Percentiles rank a stretch among this genome's conserved stretches.
These are phyloP conservation scores for Xerocomellus chrysenteron DNA, from an alignment of 768 basidiomycete species.

Conservation along the genomic window DNA sequence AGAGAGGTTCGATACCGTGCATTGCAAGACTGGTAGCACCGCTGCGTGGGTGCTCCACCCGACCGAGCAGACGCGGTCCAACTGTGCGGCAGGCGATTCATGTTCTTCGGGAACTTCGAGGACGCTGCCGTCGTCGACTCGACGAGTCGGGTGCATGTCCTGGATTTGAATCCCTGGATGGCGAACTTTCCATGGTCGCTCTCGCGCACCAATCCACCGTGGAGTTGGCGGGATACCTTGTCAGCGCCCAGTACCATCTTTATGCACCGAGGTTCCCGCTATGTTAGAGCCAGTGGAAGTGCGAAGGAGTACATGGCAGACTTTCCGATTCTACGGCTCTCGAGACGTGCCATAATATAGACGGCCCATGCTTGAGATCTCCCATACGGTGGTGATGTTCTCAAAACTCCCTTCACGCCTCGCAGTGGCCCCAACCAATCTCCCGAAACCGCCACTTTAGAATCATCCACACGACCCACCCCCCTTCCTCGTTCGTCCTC, in stretches of 20 bases:
- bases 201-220: slow-evolving; percentile 24
- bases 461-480: slow-evolving; percentile 71
- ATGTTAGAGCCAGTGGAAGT: no score
- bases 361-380: neutral
- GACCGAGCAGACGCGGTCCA: slow-evolving; percentile 31
- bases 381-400: neutral
- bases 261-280: no score
- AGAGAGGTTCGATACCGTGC: slow-evolving; percentile 44
- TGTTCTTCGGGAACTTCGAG: slow-evolving; percentile 31
- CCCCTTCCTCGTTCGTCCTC: slow-evolving; percentile 70
- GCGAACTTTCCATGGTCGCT: slow-evolving; percentile 27
- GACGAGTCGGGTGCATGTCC: slow-evolving; percentile 26
- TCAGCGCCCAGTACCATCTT: no score
- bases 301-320: slow-evolving; percentile 14
- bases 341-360: neutral
- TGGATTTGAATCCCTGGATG: slow-evolving; percentile 31
- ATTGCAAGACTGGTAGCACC: slow-evolving; percentile 54
- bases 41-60: slow-evolving; percentile 33
- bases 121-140: slow-evolving; percentile 12
- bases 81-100: slow-evolving; percentile 30
- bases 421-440: slow-evolving; percentile 13
- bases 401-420: neutral
- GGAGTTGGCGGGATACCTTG: no score
- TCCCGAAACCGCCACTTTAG: slow-evolving; percentile 44
- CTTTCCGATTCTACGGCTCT: neutral